Evolutionary conservation across 768 basidiomycete species (phyloP).

Genomic region (Paxillus rubicundulus): DNA sequence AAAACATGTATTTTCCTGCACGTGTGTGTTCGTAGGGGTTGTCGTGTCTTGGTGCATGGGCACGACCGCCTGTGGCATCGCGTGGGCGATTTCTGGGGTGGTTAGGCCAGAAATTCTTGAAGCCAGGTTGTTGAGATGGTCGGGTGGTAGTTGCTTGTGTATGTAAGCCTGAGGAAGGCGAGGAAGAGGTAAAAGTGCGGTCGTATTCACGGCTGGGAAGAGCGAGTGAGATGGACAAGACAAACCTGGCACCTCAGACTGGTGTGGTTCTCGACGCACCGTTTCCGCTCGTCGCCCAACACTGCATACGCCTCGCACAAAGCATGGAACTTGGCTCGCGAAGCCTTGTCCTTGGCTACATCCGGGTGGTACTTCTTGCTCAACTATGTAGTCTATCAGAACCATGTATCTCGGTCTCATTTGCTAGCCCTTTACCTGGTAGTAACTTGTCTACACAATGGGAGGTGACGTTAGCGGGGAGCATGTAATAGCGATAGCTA

Average conservation of each 20-base stretch:
- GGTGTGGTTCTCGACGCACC: slow-evolving; percentile 27
- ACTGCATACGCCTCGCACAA: slow-evolving; percentile 49
- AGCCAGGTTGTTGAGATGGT: slow-evolving; percentile 24
- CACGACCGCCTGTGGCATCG: slow-evolving; percentile 9
- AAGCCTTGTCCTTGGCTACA: slow-evolving; percentile 35
- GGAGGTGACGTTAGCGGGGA: slow-evolving; percentile 1
- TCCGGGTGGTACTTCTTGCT: slow-evolving; percentile 51
- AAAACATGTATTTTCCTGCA: background rate
- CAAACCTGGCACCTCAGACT: background rate
- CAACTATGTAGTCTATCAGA: slow-evolving; percentile 28
- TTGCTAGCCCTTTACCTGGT: slow-evolving; percentile 20
- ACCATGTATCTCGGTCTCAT: background rate
- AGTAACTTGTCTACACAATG: slow-evolving; percentile 25
- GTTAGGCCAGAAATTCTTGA: slow-evolving; percentile 25
- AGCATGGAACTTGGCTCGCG: slow-evolving; percentile 41
- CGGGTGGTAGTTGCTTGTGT: slow-evolving; percentile 31
- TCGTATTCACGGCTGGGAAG: slow-evolving; percentile 33
- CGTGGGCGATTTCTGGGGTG: slow-evolving; percentile 22
- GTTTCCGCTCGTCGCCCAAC: slow-evolving; percentile 44
- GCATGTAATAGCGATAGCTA: background rate
- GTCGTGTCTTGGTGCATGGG: slow-evolving; percentile 10
- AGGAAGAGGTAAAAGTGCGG: slow-evolving; percentile 13
- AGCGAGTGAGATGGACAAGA: background rate
- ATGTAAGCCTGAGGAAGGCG: slow-evolving; percentile 15
- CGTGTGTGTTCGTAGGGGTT: slow-evolving; percentile 9